Conservation (phyloP, 164 flowering plant genomes). For the Protea cynaroides region DNA sequence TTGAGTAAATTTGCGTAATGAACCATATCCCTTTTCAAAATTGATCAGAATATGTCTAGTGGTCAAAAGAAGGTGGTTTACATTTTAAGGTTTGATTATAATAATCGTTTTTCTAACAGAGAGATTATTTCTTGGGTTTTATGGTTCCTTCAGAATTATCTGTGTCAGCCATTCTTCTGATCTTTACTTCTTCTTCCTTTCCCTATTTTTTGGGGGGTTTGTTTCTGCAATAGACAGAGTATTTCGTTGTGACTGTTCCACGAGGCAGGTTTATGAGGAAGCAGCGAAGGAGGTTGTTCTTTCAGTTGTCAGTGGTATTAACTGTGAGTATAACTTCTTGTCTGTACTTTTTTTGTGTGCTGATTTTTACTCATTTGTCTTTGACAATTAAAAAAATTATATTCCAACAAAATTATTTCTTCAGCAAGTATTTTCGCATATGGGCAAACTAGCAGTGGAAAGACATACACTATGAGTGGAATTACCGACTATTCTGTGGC, state of each 20-base stretch:
- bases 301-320: constrained; percentile 77
- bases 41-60: too few species aligned
- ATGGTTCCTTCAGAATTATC: not conserved
- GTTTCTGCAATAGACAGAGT: constrained; percentile 57
- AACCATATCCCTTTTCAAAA: too few species aligned
- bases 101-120: not conserved
- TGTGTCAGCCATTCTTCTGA: not conserved
- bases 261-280: constrained; percentile 73
- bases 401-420: not conserved
- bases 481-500: constrained; percentile 62
- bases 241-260: constrained; percentile 48
- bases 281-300: constrained; percentile 76
- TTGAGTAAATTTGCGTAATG: not conserved
- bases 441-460: constrained; percentile 99
- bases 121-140: not conserved
- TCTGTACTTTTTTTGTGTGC: constrained; percentile 1
- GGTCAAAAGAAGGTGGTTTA: not conserved
- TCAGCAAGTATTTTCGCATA: constrained; percentile 92
- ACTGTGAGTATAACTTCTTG: constrained; percentile 46
- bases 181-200: not conserved
- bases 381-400: constrained; percentile 7
- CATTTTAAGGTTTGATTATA: too few species aligned
- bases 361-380: not conserved
- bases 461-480: constrained; percentile 93
- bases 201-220: not conserved